Evolutionary conservation across 164 flowering plant genomes (phyloP).

Genomic region (Stephania yunnanensis): DNA sequence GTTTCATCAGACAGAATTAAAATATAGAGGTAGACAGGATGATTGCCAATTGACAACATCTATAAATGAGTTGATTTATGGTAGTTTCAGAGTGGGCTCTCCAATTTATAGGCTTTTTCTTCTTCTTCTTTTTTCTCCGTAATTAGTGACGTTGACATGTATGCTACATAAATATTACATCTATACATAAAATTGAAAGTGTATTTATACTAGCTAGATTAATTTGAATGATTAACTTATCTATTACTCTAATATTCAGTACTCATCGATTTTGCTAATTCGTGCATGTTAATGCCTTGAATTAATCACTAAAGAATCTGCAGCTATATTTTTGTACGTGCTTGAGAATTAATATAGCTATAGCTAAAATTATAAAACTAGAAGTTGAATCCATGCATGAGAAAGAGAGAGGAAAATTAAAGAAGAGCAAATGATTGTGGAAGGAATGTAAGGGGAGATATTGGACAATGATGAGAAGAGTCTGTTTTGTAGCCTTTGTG

Average conservation of each 20-base stretch:
- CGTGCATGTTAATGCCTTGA: not conserved
- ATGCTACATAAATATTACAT: too few species aligned
- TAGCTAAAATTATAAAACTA: not conserved
- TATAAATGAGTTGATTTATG: not conserved
- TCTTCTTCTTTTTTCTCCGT: not conserved
- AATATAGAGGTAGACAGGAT: not conserved
- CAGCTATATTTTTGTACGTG: not conserved
- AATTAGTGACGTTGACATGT: not conserved
- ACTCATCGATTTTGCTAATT: not conserved
- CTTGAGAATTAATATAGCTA: too few species aligned
- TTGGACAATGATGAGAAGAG: conserved; percentile 8
- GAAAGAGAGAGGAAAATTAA: not conserved
- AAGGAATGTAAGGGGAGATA: not conserved
- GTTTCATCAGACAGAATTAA: not conserved
- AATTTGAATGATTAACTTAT: not conserved
- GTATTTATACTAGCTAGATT: not conserved
- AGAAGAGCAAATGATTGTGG: conserved; percentile 4
- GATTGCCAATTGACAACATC: not conserved
- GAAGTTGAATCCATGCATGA: not conserved
- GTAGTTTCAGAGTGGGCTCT: not conserved
- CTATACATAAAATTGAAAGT: too few species aligned
- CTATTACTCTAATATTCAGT: not conserved
- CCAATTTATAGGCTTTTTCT: not conserved
- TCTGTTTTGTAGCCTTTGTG: conserved; percentile 4
- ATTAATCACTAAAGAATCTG: not conserved